Conservation (phyloP, 345 rosid species). For the Alliaria petiolata region DNA sequence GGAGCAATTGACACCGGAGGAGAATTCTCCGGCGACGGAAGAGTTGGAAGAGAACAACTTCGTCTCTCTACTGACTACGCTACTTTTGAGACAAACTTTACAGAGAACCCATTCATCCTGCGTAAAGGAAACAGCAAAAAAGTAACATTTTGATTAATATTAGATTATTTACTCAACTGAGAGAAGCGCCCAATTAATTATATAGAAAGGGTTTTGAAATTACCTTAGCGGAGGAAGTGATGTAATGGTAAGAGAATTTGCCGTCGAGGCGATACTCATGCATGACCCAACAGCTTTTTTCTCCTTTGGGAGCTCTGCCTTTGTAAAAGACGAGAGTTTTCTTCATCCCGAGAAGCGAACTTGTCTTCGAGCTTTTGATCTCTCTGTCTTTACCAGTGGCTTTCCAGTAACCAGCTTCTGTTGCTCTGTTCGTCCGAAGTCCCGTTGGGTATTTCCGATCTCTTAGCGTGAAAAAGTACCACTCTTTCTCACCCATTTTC, state of each 20-base stretch:
- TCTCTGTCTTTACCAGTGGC: conserved; percentile 95
- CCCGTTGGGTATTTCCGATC: conserved; percentile 96
- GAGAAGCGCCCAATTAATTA: neutral
- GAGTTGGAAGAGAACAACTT: conserved; percentile 16
- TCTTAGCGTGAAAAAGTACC: conserved; percentile 86
- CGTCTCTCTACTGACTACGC: conserved; percentile 33
- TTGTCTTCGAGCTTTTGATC: conserved; percentile 81
- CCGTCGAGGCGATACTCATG: conserved; percentile 97
- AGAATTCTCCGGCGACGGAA: conserved; percentile 17
- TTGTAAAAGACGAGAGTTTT: conserved; percentile 85
- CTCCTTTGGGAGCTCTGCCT: conserved; percentile 95
- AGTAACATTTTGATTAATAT: neutral
- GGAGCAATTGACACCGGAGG: conserved; percentile 35
- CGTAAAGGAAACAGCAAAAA: neutral
- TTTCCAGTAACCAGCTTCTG: conserved; percentile 97
- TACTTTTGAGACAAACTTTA: conserved; percentile 70
- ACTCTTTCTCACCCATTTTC: conserved; percentile 93
- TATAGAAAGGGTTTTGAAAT: neutral
- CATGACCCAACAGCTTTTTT: conserved; percentile 94
- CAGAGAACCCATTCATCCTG: conserved; percentile 98
- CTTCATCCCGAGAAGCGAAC: conserved; percentile 86
- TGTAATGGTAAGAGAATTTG: conserved; percentile 78
- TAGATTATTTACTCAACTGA: neutral
- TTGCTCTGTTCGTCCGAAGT: conserved; percentile 88
- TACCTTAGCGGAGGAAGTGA: conserved; percentile 77